phyloP scores from a whole-genome alignment of 371 early-diverging fungal genomes.

The Lichtheimia corymbifera region DNA sequence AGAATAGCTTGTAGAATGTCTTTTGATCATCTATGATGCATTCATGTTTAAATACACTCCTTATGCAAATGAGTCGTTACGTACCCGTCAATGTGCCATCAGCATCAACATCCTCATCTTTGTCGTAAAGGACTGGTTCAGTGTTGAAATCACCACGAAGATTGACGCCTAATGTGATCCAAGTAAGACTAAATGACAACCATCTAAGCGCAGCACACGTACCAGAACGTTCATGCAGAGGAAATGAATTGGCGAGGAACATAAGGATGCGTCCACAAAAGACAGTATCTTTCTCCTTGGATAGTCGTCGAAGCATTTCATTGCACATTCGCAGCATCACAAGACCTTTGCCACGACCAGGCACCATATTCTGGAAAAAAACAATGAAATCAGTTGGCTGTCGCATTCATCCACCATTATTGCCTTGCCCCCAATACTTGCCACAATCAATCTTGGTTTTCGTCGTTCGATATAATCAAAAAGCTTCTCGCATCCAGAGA shows the following conservation, averaged over 20 bases:
- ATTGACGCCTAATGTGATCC: slow-evolving; percentile 63
- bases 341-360: slow-evolving; percentile 79
- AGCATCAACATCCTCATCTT: slow-evolving; percentile 52
- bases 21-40: slow-evolving; percentile 41
- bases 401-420: neutral
- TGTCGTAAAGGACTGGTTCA: slow-evolving; percentile 60
- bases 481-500: slow-evolving; percentile 56
- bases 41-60: neutral
- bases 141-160: slow-evolving; percentile 80
- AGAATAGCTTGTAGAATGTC: slow-evolving; percentile 46
- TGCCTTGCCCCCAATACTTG: slow-evolving; percentile 28
- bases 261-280: slow-evolving; percentile 83
- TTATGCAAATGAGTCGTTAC: slow-evolving; percentile 5
- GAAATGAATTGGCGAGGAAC: slow-evolving; percentile 78
- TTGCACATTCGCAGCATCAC: slow-evolving; percentile 83
- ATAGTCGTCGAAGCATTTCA: slow-evolving; percentile 77
- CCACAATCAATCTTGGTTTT: slow-evolving; percentile 54
- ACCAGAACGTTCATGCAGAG: slow-evolving; percentile 78
- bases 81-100: slow-evolving; percentile 39
- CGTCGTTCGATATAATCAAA: slow-evolving; percentile 70
- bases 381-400: neutral
- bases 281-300: slow-evolving; percentile 76
- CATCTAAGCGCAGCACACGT: neutral
- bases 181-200: neutral
- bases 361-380: slow-evolving; percentile 60